Base-by-base conservation (phyloP, 371 early-diverging fungal species). In the Apophysomyces elegans region DNA sequence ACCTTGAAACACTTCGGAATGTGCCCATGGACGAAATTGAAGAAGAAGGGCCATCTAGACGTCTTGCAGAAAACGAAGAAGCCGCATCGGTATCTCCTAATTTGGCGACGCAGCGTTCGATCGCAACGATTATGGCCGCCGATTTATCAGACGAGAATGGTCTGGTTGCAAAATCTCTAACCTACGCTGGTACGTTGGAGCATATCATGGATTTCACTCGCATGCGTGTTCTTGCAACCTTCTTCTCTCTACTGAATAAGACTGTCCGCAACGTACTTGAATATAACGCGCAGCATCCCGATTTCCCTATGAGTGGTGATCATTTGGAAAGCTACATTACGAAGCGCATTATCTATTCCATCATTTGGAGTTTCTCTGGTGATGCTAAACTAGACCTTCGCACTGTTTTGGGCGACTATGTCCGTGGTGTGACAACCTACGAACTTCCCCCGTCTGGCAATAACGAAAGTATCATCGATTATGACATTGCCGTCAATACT, bases 191-290 rank as follows among this genome's bases (percentile, higher is more conserved):
- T 37, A 81, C 86, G 2, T 74, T 95, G 45, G 91, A 91, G 12
- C 99, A 99, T 62, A 92, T 99, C 63, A 99, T 99, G 99, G 96
- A 97, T 72, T 97, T 97, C 65, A 96, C 98, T 13, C 73, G 81
- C 5, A 91, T 91, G 80, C 91, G 97, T 36, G 96, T 89, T 7
- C 74, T 98, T 37, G 84, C 78, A 32, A 95, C 98, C 0, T 83
- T 99, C 69, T 96, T 96, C 76, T 92, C 96, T 12, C 83, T 99
- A 37, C 72, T 98, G 37, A 95, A 95, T 84, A 94, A 91, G 77
- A 90, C 95, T 4, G 90, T 93, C 7, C 86, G 93, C 16, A 89
- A 88, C 50, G 88, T 97, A 8, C 74, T 95, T 21, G 96, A 94
- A 64, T 97, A 97, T 84, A 93, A 98, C 73, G 73, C 85, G 41